Conservation (phyloP, 2,329 filamentous ascomycete genomes). For the Rasamsonia emersonii region DNA sequence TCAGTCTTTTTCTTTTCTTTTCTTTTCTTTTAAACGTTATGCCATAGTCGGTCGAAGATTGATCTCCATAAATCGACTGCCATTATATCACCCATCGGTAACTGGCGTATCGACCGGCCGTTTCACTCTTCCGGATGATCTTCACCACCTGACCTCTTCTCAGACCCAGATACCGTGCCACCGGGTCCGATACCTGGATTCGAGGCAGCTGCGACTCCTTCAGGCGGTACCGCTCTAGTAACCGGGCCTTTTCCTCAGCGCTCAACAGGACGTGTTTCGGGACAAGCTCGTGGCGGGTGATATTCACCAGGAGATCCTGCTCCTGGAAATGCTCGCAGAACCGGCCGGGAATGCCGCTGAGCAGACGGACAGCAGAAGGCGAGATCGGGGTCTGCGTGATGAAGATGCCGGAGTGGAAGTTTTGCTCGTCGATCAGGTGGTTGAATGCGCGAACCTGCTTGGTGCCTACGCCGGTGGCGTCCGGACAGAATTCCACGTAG, state of each 20-base stretch:
- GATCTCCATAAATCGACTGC: no score
- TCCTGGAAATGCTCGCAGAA: slow-evolving; percentile 93
- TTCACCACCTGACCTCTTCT: slow-evolving; percentile 93
- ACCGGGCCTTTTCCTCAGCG: slow-evolving; percentile 74
- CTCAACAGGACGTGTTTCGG: slow-evolving; percentile 88
- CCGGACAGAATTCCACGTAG: slow-evolving; percentile 85
- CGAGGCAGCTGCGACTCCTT: slow-evolving; percentile 96
- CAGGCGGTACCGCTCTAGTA: slow-evolving; percentile 82
- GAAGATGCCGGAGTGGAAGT: slow-evolving; percentile 85
- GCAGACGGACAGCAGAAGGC: slow-evolving; percentile 76
- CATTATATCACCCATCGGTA: slow-evolving; percentile 60
- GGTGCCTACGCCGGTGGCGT: slow-evolving; percentile 67
- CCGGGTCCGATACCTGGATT: slow-evolving; percentile 84
- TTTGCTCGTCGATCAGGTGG: slow-evolving; percentile 66
- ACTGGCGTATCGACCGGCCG: slow-evolving; percentile 90
- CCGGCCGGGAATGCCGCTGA: slow-evolving; percentile 66
- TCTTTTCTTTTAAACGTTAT: no score
- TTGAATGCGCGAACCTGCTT: slow-evolving; percentile 89
- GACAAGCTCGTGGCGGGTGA: slow-evolving; percentile 94
- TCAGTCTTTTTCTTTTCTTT: no score
- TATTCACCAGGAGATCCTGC: slow-evolving; percentile 93
- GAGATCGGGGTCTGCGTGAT: slow-evolving; percentile 77
- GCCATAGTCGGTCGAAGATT: no score
- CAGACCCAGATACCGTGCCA: slow-evolving; percentile 84
- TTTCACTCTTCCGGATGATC: slow-evolving; percentile 93